These are phyloP conservation scores for Xylariaceae sp. DNA, from an alignment of 2,329 filamentous ascomycete genomes.

Conservation along the genomic window DNA sequence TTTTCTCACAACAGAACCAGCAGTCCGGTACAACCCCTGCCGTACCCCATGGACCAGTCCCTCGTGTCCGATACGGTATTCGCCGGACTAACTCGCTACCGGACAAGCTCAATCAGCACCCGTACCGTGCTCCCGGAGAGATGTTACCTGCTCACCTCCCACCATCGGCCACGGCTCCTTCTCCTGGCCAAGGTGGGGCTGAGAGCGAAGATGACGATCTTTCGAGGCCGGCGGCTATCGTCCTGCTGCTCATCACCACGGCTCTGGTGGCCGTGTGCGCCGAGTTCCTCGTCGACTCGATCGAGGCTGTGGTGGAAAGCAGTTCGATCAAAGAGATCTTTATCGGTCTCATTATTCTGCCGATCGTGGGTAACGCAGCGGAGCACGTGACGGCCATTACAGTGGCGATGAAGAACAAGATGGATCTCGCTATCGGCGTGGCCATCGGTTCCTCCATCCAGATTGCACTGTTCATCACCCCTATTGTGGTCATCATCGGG, in stretches of 20 bases:
- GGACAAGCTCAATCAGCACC: conserved; percentile 54
- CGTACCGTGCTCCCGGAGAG: conserved; percentile 44
- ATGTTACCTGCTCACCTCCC: conserved; percentile 48
- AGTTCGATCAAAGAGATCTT: conserved; percentile 61
- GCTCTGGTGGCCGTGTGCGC: conserved; percentile 65
- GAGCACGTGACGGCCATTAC: conserved; percentile 70
- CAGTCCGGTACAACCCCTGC: conserved; percentile 25
- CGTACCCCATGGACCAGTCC: conserved; percentile 43
- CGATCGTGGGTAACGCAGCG: conserved; percentile 69
- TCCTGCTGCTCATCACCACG: conserved; percentile 62
- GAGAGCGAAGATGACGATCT: conserved; percentile 43
- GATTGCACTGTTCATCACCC: conserved; percentile 68
- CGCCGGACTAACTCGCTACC: conserved; percentile 72
- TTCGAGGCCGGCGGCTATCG: conserved; percentile 52
- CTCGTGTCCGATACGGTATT: conserved; percentile 59
- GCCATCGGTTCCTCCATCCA: conserved; percentile 69
- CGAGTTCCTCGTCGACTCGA: conserved; percentile 66
- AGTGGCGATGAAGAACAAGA: conserved; percentile 71
- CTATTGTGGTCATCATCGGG: conserved; percentile 66
- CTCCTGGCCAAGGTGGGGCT: conserved; percentile 23
- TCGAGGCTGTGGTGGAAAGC: conserved; percentile 56
- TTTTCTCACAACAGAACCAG: conserved; percentile 54
- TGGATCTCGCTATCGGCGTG: conserved; percentile 70
- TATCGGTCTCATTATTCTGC: conserved; percentile 67
- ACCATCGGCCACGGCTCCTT: conserved; percentile 32